Evolutionary conservation across 2,329 filamentous ascomycete species (phyloP), one percentile per base, ranked within the genome.

Genomic region (Phoma sp.): DNA sequence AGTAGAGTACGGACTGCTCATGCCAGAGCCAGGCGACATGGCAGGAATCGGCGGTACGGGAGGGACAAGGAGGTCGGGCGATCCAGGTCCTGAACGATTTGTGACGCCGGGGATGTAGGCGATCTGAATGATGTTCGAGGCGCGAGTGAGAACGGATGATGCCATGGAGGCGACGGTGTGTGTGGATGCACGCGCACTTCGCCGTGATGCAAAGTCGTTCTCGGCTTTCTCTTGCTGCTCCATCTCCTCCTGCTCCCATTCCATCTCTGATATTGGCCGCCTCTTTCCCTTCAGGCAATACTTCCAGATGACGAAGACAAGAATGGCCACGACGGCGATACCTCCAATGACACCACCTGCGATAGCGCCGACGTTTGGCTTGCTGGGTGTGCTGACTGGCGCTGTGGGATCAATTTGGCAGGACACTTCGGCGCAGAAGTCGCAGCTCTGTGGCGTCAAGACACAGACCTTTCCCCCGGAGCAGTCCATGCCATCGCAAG

Each of bases 91-190:
- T 10, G 93, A 92, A 63, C 93, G 86, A 78, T 97, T 97, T 57
- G 91, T 97, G 67, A 98, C 93, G 56, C 95, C 95, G 11, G 95
- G 95, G 62, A 99, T 98, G 75, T 98, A 99, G 51, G 95, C 95
- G 76, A 99, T 99, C 78, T 98, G 95, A 68, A 99, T 99, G 72
- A 99, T 93, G 79, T 99, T 99, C 69, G 95, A 98, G 43, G 95
- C 95, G 58, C 95, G 88, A 14, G 95, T 98, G 57, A 97, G 84
- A 55, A 98, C 92, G 24, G 93, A 98, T 8, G 93, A 97, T 13
- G 95, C 95, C 71, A 99, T 91, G 10, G 93, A 98, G 68, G 89
- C 85, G 49, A 93, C 88, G n/a, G 90, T 90, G 72, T 95, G 87
- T 39, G 90, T 90, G 9, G 93, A 95, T 50, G 89, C 85, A 64